Evolutionary conservation across 2,329 filamentous ascomycete genomes (phyloP).

Genomic region (Calonectria pauciramosa): DNA sequence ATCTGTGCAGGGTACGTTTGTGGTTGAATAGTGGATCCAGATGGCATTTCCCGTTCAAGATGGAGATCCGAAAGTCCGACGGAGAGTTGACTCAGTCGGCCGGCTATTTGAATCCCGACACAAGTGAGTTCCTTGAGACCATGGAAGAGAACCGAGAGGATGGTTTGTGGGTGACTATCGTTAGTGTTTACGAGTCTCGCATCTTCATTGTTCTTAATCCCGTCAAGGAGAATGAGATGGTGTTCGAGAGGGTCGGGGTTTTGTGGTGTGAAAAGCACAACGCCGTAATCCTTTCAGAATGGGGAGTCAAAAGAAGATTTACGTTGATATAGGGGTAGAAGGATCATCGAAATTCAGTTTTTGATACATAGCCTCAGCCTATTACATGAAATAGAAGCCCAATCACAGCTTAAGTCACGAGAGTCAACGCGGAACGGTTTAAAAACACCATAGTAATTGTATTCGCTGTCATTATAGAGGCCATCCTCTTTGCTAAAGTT

Average conservation of each 20-base stretch:
- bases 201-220: neutral
- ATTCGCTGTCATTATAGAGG: conserved; percentile 12
- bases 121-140: neutral
- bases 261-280: neutral
- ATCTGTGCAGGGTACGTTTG: neutral
- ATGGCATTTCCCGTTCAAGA: conserved; percentile 4
- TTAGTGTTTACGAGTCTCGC: neutral
- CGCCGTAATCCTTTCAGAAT: neutral
- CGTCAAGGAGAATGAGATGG: neutral
- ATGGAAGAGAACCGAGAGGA: neutral
- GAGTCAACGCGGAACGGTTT: too few species aligned
- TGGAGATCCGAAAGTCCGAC: neutral
- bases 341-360: neutral
- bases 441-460: neutral
- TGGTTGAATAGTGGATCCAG: neutral
- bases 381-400: too few species aligned
- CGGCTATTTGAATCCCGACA: neutral
- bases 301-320: neutral
- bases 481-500: neutral
- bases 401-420: neutral
- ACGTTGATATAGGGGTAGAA: neutral
- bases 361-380: too few species aligned
- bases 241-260: neutral
- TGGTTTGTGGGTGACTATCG: neutral
- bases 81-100: neutral